Percentiles rank a stretch among this genome's conserved stretches.
phyloP scores from a whole-genome alignment of 2,329 filamentous ascomycete species.

The Elsinoe perseae region DNA sequence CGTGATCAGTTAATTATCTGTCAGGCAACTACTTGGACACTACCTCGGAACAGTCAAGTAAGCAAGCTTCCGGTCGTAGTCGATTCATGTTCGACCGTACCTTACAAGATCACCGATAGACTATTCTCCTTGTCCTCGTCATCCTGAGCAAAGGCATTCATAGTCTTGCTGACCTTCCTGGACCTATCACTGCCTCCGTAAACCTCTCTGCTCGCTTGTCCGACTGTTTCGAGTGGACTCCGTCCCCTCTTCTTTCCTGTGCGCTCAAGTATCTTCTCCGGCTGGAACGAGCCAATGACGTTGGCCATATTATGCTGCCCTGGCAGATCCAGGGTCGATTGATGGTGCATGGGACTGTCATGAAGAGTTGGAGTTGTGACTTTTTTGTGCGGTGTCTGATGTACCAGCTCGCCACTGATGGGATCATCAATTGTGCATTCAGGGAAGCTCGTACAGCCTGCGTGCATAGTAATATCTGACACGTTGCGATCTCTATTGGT shows the following conservation, averaged over 20 bases:
- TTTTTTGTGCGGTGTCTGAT: neutral
- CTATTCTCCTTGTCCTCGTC: conserved; percentile 1
- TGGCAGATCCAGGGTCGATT: neutral
- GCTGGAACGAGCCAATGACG: neutral
- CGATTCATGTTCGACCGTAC: neutral
- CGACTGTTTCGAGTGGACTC: neutral
- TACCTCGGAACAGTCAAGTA: too few relatives aligned
- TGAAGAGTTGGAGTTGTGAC: neutral
- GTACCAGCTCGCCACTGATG: conserved; percentile 8
- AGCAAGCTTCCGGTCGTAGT: neutral
- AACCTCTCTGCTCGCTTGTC: neutral
- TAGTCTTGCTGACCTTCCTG: conserved; percentile 3
- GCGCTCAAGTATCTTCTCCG: neutral
- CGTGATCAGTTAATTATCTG: too few relatives aligned
- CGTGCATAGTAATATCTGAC: conserved; percentile 32
- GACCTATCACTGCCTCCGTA: neutral
- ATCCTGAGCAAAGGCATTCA: neutral
- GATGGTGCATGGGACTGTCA: neutral
- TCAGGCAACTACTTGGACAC: too few relatives aligned
- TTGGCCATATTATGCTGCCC: neutral
- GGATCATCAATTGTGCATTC: conserved; percentile 26
- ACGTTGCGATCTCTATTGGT: conserved; percentile 15
- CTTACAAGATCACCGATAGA: neutral
- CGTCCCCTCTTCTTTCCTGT: neutral
- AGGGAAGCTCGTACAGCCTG: conserved; percentile 26